These are phyloP conservation scores for Lentinula raphanica DNA, from an alignment of 768 basidiomycete species.

Conservation along the genomic window DNA sequence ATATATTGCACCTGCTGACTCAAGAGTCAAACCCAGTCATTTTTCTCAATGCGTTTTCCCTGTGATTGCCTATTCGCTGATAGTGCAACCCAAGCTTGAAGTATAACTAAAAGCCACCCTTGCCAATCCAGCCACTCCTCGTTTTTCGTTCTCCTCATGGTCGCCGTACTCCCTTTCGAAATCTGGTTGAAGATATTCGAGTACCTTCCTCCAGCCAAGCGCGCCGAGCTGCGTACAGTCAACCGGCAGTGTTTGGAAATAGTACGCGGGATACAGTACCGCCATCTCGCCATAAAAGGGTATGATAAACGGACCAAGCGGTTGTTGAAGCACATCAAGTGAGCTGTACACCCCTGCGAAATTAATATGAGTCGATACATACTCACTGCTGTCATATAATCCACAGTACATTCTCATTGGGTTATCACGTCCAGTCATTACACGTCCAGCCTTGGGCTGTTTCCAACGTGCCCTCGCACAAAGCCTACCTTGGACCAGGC, in stretches of 20 bases:
- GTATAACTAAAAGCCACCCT: background rate
- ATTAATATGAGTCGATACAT: background rate
- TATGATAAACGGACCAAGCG: conserved; percentile 25
- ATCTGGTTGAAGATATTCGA: conserved; percentile 24
- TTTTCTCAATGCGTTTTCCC: background rate
- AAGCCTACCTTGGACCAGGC: background rate
- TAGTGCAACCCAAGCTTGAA: no score
- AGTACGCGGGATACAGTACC: conserved; percentile 22
- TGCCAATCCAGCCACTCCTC: background rate
- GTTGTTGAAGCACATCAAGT: conserved; percentile 18
- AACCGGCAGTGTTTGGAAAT: conserved; percentile 24
- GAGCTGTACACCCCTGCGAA: conserved; percentile 12
- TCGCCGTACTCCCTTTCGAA: conserved; percentile 15
- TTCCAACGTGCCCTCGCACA: background rate
- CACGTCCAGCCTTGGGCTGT: conserved; percentile 38
- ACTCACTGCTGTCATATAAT: background rate
- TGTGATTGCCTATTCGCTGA: no score
- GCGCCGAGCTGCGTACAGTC: conserved; percentile 18
- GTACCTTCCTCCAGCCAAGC: conserved; percentile 19
- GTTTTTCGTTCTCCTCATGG: background rate
- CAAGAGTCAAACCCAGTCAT: background rate
- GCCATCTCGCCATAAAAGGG: conserved; percentile 16
- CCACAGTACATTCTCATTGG: conserved; percentile 22
- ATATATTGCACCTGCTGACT: background rate
- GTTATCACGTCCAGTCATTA: conserved; percentile 28